These are phyloP conservation scores for Aotearoamyces nothofagi DNA, from an alignment of 2,329 filamentous ascomycete genomes.

Conservation along the genomic window DNA sequence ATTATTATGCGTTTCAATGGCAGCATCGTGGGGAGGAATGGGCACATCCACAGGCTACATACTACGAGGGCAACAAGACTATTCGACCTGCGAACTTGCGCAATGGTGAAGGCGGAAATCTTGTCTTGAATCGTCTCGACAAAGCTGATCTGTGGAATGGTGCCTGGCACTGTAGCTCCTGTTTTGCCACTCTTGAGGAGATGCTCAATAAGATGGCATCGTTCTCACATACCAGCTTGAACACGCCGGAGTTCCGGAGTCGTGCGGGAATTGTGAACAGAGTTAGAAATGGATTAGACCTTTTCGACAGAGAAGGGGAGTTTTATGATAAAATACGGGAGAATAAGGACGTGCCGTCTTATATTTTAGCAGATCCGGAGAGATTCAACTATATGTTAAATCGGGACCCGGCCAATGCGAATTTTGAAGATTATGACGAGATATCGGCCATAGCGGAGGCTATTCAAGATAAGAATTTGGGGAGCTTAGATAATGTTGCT, in stretches of 20 bases:
- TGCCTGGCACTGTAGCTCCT: constrained; percentile 31
- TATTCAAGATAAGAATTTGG: no score
- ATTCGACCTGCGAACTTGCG: constrained; percentile 26
- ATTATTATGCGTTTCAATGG: constrained; percentile 26
- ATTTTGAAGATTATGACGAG: constrained; percentile 27
- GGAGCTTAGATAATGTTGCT: no score
- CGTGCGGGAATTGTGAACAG: constrained; percentile 23
- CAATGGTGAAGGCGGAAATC: constrained; percentile 13
- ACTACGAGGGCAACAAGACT: constrained; percentile 23
- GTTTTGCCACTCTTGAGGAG: constrained; percentile 26
- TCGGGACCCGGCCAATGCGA: constrained; percentile 10
- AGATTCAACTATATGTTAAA: constrained; percentile 12
- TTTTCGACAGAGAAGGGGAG: constrained; percentile 23
- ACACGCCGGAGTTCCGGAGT: constrained; percentile 25
- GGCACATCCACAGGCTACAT: constrained; percentile 29
- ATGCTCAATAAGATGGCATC: constrained; percentile 25
- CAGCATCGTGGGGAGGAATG: constrained; percentile 21
- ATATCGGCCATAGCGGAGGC: no score
- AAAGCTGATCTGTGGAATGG: constrained; percentile 23
- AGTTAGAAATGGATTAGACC: constrained; percentile 26
- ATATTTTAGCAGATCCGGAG: constrained; percentile 15
- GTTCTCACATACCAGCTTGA: constrained; percentile 25
- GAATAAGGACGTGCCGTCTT: constrained; percentile 27
- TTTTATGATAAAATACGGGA: constrained; percentile 21
- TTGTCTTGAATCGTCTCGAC: constrained; percentile 13